Base-by-base conservation (phyloP, 306 rosid genomes). In the Rosa rugosa region DNA sequence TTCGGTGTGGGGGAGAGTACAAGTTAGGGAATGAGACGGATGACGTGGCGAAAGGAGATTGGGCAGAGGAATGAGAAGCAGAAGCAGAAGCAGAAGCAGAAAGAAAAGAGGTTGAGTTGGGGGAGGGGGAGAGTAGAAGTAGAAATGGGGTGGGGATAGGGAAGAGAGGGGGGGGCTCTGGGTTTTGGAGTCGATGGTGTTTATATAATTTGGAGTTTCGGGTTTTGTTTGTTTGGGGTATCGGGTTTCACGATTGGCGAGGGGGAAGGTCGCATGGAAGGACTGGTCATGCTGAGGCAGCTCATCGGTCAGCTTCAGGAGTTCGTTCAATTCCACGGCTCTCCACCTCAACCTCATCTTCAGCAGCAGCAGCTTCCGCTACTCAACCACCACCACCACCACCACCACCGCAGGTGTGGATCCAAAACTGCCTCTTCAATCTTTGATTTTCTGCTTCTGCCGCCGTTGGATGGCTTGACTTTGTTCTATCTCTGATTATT, bases 251-350 rank as follows among this genome's bases (percentile, higher is more conserved):
- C 2, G 36, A 31, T 31, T 31, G 36, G 36, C 36, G 36, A 31
- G 20, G 16, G 27, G 22, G 23, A 14, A 40, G 41, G 3, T 64
- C 22, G 87, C 84, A 86, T 87, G 97, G 98, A 90, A 90, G 97
- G 85, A 83, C 77, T 85, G 87, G 91, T 89, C 86, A 92, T 87
- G 94, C 89, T 89, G 84, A 87, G 91, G 90, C 94, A 93, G 81
- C 86, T 90, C 62, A 90, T 94, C 90, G 90, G 86, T 91, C 94
- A 91, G 85, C 91, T 91, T 89, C 93, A 89, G 80, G 87, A 90
- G 56, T 82, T 87, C 79, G 76, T 87, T 25, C 88, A 90, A 79
- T 75, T 84, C 79, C 80, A 79, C 83, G 81, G 84, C 41, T 83
- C 91, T 69, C 79, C 76, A 45, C 85, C 81, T 7, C 80, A 74